Evolutionary conservation across 2,329 filamentous ascomycete species (phyloP), one percentile per base, ranked within the genome.

Genomic region (Endothia cerciana): DNA sequence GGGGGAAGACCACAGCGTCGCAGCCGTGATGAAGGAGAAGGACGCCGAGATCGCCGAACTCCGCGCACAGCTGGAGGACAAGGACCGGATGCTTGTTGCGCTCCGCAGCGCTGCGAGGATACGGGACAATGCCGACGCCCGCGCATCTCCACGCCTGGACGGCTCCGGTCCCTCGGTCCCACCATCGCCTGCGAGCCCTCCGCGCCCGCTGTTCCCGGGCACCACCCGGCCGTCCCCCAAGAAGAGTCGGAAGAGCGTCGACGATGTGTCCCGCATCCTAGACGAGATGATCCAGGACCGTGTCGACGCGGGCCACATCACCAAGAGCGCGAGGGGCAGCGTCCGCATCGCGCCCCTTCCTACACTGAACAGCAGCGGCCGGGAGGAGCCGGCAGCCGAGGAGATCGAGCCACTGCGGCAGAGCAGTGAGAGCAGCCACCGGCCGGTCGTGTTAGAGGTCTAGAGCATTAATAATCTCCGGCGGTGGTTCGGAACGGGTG

Each of bases 241-340:
- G 60, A 71, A 73, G 13, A 84, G 85, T 60, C 82, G 82, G 15
- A 88, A 85, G 80, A 92, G 91, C 70, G 91, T 95, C 41, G 93
- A 97, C 72, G 94, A 97, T 77, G 94, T 97, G 89, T 97, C 92
- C 71, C 88, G 89, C 72, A 93, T 97, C 81, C 85, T 97, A 33
- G 94, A 98, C 73, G 93, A 97, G 78, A 97, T 98, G 94, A 95
- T 97, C 67, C 91, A 94, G 74, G 91, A 94, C 74, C 88, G 91
- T 65, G 91, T 96, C 62, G 91, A 95, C 72, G 88, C 83, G 62
- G 92, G 91, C 28, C 87, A 92, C 63, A 79, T 92, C 28, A 82
- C 92, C 38, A 87, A 91, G 72, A 85, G 89, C 62, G 80, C 80
- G 61, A 83, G 89, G 67, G 91, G 89, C 49, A 92, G 89, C 73